A percentile compares a stretch with the other conserved stretches of the same genome.
Evolutionary conservation across 1,284 basidiomycete genomes (phyloP).

Genomic region (Ceraceosorus guamensis): DNA sequence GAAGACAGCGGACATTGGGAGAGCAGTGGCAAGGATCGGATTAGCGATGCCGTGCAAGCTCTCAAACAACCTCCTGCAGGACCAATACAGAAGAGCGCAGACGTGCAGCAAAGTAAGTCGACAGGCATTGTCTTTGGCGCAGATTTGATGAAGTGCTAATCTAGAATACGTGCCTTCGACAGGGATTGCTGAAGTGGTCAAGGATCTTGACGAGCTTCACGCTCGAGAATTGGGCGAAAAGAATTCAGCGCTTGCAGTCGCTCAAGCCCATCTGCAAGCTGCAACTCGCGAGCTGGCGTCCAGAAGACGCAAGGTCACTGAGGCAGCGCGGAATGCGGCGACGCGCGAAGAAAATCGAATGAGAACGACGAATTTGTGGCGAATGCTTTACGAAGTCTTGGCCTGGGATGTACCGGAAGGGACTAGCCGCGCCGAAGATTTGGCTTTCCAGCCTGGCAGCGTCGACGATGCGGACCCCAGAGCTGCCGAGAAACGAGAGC

Average conservation of each 20-base stretch:
- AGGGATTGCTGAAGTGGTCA: conserved; percentile 34
- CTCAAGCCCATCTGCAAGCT: conserved; percentile 75
- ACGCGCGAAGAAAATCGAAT: conserved; percentile 36
- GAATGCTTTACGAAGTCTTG: not conserved
- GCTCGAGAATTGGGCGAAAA: conserved; percentile 75
- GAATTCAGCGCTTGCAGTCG: conserved; percentile 74
- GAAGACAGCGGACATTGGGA: not conserved
- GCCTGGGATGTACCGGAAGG: not conserved
- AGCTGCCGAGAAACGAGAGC: not conserved
- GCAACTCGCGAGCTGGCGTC: conserved; percentile 84
- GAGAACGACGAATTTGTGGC: conserved; percentile 23
- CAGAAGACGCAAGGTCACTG: conserved; percentile 58
- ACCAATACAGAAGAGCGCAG: conserved; percentile 75
- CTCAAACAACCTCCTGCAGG: conserved; percentile 50
- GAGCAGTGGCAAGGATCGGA: not conserved
- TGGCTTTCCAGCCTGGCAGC: not conserved
- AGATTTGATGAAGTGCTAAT: not conserved
- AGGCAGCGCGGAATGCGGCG: conserved; percentile 30
- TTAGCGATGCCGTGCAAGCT: conserved; percentile 54
- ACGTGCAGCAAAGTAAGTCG: conserved; percentile 71
- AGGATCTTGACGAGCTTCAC: conserved; percentile 82
- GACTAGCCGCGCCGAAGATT: not conserved
- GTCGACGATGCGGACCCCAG: no score
- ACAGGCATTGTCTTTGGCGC: not conserved
- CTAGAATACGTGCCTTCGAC: not conserved